Evolutionary conservation across 2,329 filamentous ascomycete genomes (phyloP).

Genomic region (Hypomyces perniciosus): DNA sequence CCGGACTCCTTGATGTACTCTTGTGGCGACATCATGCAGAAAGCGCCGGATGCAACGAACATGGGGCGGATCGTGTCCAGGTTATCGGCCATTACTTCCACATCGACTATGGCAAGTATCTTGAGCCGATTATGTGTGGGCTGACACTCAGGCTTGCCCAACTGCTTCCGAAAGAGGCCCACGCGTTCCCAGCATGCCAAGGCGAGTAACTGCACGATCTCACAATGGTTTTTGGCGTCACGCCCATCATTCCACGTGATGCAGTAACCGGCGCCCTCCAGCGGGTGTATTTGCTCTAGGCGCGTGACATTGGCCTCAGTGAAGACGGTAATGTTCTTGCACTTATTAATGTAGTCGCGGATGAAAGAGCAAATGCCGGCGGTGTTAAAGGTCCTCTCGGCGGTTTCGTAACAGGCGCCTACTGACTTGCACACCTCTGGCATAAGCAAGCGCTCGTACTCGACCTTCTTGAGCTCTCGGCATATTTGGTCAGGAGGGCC

Average conservation of each 20-base stretch:
- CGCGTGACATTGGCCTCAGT: not conserved
- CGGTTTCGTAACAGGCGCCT: conserved; percentile 1
- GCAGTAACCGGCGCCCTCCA: not conserved
- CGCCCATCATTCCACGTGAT: not conserved
- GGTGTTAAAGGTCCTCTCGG: conserved; percentile 3
- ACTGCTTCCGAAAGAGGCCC: conserved; percentile 1
- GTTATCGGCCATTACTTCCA: not conserved
- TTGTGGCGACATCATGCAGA: conserved; percentile 4
- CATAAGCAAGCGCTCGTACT: not conserved
- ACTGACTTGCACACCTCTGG: not conserved
- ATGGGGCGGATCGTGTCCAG: conserved; percentile 1
- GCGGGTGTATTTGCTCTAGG: not conserved
- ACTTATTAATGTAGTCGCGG: not conserved
- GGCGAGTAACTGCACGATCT: not conserved
- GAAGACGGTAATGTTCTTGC: not conserved
- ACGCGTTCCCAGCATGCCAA: conserved; percentile 4
- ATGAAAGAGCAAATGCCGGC: conserved; percentile 1
- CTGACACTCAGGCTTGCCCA: not conserved
- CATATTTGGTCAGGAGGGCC: not conserved
- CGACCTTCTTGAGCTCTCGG: not conserved
- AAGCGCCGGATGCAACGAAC: conserved; percentile 3
- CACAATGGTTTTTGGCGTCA: not conserved
- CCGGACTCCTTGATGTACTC: not conserved
- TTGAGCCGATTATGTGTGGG: conserved; percentile 5
- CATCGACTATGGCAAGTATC: conserved; percentile 2